Base-by-base conservation (phyloP, 345 rosid genomes). In the Diplotaxis tenuifolia region DNA sequence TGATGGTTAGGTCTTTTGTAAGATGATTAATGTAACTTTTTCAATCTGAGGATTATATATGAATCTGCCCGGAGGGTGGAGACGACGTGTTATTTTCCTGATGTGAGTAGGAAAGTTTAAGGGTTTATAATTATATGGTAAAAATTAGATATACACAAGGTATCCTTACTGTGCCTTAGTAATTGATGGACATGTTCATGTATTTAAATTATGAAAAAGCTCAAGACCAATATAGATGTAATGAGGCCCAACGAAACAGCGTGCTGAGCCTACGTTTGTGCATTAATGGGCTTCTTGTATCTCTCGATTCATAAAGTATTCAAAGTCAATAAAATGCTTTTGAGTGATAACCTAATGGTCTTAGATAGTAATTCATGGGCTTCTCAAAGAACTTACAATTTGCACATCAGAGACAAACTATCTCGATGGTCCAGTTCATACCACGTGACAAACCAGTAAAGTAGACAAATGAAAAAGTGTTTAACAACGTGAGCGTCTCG, bases 1-100 rank as follows among this genome's bases (percentile, higher is more conserved):
- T 55, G 21, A 38, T 55, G 34, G 27, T 71, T 62, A 32, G 7
- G 38, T 73, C 65, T 28, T 59, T 67, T 23, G 72, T 50, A 60
- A 34, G 62, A 67, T 59, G 23, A 25, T 45, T 45, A n/a, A 45
- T 67, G 14, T 59, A 60, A 18, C 54, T 16, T 14, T 67, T 74
- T 66, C 28, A 45, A 0, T 4, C 25, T 57, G 38, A 56, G 63
- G 53, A 53, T 25, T 54, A 34, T 34, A 36, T 40, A 40, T 40
- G 47, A 40, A 40, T 12, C 15, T 40, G 47, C 4, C 6, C 7
- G 47, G 47, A 40, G 47, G 42, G 15, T 1, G 47, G 47, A 40
- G 15, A 12, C 15, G 15, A 40, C 47, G 12, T 40, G 6, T 14
- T 14, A 12, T 40, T 38, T 40, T 40, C 14, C 15, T 14, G 15